Evolutionary conservation across 208 protist genomes (phyloP).

Genomic region (Trypanosoma vivax): DNA sequence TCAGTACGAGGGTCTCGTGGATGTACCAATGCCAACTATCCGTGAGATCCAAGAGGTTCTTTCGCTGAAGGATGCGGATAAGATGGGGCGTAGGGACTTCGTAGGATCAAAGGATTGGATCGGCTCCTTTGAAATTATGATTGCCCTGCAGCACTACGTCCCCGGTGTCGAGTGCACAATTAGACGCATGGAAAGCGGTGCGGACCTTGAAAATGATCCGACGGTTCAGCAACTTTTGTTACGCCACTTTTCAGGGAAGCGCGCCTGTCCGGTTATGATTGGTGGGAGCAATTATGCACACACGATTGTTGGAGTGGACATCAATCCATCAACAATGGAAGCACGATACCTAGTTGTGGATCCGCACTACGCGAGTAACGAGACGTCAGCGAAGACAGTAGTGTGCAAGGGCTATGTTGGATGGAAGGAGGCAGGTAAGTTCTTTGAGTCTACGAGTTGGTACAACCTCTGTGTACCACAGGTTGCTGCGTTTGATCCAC

Average conservation of each 20-base stretch:
- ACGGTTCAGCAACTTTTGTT: conserved; percentile 56
- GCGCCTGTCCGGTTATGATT: conserved; percentile 93
- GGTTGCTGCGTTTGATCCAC: conserved; percentile 45
- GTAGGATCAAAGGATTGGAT: conserved; percentile 93
- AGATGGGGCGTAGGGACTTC: conserved; percentile 75
- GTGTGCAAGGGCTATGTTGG: conserved; percentile 84
- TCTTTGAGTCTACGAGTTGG: conserved; percentile 84
- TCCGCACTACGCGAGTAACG: conserved; percentile 89
- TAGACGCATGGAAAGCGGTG: conserved; percentile 68
- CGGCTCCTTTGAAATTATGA: conserved; percentile 89
- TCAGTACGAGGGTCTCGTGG: conserved; percentile 45
- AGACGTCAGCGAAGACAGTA: conserved; percentile 66
- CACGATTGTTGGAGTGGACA: conserved; percentile 90
- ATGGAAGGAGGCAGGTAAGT: conserved; percentile 78
- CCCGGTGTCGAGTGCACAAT: conserved; percentile 84
- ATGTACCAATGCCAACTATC: conserved; percentile 44
- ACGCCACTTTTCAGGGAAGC: conserved; percentile 75
- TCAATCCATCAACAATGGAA: conserved; percentile 77
- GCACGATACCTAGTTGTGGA: conserved; percentile 88
- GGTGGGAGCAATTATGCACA: conserved; percentile 93
- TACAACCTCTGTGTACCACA: conserved; percentile 94
- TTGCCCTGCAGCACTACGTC: conserved; percentile 81
- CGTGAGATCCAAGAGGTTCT: conserved; percentile 86
- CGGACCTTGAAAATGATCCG: conserved; percentile 70
- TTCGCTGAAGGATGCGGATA: conserved; percentile 62